A percentile compares a stretch with the other conserved stretches of the same genome.
Evolutionary conservation across 371 early-diverging fungal species (phyloP).

Genomic region (Apophysomyces trapeziformis): DNA sequence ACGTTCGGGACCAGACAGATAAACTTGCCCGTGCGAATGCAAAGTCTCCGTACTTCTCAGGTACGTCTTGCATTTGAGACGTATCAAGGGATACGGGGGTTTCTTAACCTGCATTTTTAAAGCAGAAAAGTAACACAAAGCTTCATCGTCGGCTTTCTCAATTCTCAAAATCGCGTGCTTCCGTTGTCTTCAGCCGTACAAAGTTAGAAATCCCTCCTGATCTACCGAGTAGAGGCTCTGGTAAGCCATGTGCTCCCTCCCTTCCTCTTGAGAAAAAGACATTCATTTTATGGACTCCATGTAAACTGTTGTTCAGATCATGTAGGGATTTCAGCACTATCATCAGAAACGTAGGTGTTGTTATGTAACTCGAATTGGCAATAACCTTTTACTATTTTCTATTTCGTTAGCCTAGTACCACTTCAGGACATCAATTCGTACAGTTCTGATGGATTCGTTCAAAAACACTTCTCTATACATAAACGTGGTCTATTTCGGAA

Average conservation of each 20-base stretch:
- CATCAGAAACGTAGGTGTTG: slow-evolving; percentile 14
- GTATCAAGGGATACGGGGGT: slow-evolving; percentile 1
- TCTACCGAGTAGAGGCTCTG: slow-evolving; percentile 9
- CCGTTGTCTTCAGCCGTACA: slow-evolving; percentile 10
- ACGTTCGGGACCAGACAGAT: background rate
- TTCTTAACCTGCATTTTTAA: slow-evolving; percentile 9
- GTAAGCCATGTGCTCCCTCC: too few relatives aligned
- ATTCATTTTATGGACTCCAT: too few relatives aligned
- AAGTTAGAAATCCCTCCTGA: background rate
- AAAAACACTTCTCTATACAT: slow-evolving; percentile 90
- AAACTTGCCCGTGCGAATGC: slow-evolving; percentile 11
- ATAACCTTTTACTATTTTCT: background rate
- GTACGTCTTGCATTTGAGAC: slow-evolving; percentile 6
- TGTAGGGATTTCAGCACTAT: slow-evolving; percentile 16
- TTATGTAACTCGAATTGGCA: background rate
- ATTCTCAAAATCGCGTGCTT: slow-evolving; percentile 7
- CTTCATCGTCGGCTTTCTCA: slow-evolving; percentile 4
- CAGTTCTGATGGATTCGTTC: slow-evolving; percentile 90
- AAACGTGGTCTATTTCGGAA: slow-evolving; percentile 84
- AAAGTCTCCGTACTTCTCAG: slow-evolving; percentile 11
- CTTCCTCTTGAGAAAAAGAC: too few relatives aligned
- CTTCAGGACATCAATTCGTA: slow-evolving; percentile 80
- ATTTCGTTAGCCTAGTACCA: slow-evolving; percentile 42
- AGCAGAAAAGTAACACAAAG: slow-evolving; percentile 2
- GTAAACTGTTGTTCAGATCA: too few relatives aligned